Percentiles rank a stretch among this genome's conserved stretches.
phyloP scores from a whole-genome alignment of 2,329 filamentous ascomycete genomes.

The Colletotrichum orchidophilum region DNA sequence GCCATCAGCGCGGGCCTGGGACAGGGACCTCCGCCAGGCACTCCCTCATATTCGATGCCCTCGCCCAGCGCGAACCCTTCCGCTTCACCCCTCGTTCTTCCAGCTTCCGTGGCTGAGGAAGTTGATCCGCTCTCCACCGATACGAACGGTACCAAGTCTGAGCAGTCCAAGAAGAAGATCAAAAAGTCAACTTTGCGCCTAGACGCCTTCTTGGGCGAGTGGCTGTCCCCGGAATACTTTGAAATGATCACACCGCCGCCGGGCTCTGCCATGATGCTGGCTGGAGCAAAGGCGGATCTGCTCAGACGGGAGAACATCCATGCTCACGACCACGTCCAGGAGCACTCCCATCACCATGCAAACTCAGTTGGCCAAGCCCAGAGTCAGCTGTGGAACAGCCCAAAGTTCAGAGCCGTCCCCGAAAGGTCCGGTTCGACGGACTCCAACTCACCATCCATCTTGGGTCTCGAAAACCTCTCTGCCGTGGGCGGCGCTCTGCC shows the following conservation, averaged over 20 bases:
- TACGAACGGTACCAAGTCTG: conserved; percentile 18
- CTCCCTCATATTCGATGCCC: conserved; percentile 44
- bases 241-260: conserved; percentile 92
- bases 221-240: conserved; percentile 93
- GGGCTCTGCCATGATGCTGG: conserved; percentile 85
- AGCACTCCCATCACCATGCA: conserved; percentile 30
- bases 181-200: conserved; percentile 77
- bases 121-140: conserved; percentile 24
- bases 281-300: conserved; percentile 86
- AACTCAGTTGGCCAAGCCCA: conserved; percentile 30
- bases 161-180: conserved; percentile 40
- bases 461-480: conserved; percentile 41
- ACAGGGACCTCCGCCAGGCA: conserved; percentile 57
- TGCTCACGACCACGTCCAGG: conserved; percentile 44
- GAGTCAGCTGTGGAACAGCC: conserved; percentile 49
- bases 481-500: conserved; percentile 48
- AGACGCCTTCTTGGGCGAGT: conserved; percentile 94
- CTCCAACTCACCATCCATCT: conserved; percentile 28
- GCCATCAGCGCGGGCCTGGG: conserved; percentile 88
- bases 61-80: conserved; percentile 37
- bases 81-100: conserved; percentile 24
- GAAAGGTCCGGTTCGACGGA: conserved; percentile 33
- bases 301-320: conserved; percentile 78
- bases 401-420: conserved; percentile 28
- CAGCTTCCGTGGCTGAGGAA: conserved; percentile 24